Percentiles rank a stretch among this genome's conserved stretches.
Evolutionary conservation across 768 basidiomycete species (phyloP).

Genomic region (Daedaleopsis sinensis): DNA sequence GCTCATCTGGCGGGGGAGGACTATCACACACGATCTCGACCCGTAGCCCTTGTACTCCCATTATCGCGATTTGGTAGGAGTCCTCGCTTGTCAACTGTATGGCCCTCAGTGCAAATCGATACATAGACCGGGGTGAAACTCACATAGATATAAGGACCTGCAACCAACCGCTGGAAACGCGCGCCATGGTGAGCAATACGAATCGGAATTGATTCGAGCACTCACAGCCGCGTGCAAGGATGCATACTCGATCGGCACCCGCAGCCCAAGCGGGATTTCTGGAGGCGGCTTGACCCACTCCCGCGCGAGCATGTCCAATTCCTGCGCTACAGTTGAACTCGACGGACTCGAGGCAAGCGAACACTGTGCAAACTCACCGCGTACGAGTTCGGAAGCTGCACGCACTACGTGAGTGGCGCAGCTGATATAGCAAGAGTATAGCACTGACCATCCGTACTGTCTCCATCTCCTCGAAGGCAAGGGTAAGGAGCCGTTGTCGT

Average conservation of each 20-base stretch:
- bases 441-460: conserved; percentile 70
- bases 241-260: conserved; percentile 86
- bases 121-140: conserved; percentile 26
- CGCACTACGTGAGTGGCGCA: conserved; percentile 8
- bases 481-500: conserved; percentile 76
- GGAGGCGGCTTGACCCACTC: conserved; percentile 90
- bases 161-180: conserved; percentile 63
- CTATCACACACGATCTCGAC: conserved; percentile 87
- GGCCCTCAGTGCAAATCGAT: conserved; percentile 21
- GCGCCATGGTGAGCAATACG: conserved; percentile 12
- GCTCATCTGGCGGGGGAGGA: conserved; percentile 81
- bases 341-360: conserved; percentile 3
- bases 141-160: conserved; percentile 86
- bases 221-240: conserved; percentile 83
- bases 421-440: conserved; percentile 1
- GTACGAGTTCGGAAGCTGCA: conserved; percentile 70
- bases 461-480: conserved; percentile 85
- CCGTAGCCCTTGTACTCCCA: conserved; percentile 78
- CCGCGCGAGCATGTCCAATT: conserved; percentile 76
- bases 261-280: conserved; percentile 72
- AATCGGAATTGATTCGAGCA: conserved; percentile 16
- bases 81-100: conserved; percentile 78
- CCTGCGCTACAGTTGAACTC: conserved; percentile 44
- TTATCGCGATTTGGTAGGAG: conserved; percentile 86
- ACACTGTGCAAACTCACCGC: conserved; percentile 45